Base-by-base conservation (phyloP, 768 basidiomycete genomes). In the Grammothele lineata region DNA sequence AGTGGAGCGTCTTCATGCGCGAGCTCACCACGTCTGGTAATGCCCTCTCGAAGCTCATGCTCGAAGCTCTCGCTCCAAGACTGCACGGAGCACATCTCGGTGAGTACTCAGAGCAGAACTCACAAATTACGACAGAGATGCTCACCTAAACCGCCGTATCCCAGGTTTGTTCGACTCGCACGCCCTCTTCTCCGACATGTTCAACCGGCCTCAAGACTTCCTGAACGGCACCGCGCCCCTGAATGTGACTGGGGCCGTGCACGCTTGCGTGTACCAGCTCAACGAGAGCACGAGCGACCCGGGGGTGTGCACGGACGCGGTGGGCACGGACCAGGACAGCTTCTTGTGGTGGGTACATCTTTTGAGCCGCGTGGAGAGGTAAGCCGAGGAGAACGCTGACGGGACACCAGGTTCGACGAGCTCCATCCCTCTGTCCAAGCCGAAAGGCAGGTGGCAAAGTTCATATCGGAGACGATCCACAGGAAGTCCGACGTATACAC, bases 211-310 rank as follows among this genome's bases (percentile, higher is more conserved):
- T 1, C 53, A 61, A 7, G 51, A 58, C 3, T 85, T 83, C 60
- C 62, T 84, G 25, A 85, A 84, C 49, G 83, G 82, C 7, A 84
- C 81, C 0, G 80, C 72, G 0, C 78, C 81, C 11, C 60, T 76
- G 39, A 83, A 84, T 51, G 72, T 78, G 21, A 82, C 77, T 0
- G 76, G 80, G 0, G 68, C 71, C 19, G 66, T 77, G 32, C 57
- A 72, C 33, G 65, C 74, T 0, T 82, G 81, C 54, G 67, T 78
- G 3, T 74, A 70, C 56, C 40, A 68, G 47, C 33, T 63, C 33
- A 63, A 67, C 48, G 71, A 64, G 22, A 53, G 53, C 14, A 53
- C 54, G 46, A 51, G 53, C 11, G 60, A 59, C 24, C 45, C 56
- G 3, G 61, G 61, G 3, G 60, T 44, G 17, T 74, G 71, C 54